phyloP scores from a whole-genome alignment of 192 early-diverging fungal genomes.

The Coemansia sp. region DNA sequence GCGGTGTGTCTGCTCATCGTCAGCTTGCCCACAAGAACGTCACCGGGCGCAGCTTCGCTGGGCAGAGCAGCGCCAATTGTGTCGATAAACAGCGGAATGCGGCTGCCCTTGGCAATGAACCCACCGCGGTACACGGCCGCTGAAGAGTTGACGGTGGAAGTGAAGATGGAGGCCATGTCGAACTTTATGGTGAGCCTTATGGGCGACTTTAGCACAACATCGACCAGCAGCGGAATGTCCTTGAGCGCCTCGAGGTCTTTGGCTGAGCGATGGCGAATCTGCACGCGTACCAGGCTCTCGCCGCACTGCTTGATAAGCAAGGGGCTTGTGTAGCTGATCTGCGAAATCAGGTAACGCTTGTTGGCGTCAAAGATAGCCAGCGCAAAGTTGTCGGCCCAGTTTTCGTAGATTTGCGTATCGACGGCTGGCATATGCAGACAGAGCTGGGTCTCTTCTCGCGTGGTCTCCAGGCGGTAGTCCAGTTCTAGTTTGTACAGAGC shows the following conservation, averaged over 20 bases:
- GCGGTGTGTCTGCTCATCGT: slow-evolving; percentile 43
- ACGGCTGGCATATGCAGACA: slow-evolving; percentile 55
- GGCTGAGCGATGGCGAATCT: slow-evolving; percentile 66
- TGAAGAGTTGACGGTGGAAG: slow-evolving; percentile 55
- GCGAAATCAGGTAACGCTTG: slow-evolving; percentile 65
- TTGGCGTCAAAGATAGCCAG: slow-evolving; percentile 74
- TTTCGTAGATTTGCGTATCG: slow-evolving; percentile 70
- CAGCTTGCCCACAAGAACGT: slow-evolving; percentile 72
- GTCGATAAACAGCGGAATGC: slow-evolving; percentile 44
- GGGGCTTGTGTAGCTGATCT: slow-evolving; percentile 71
- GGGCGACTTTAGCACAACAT: slow-evolving; percentile 59
- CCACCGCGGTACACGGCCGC: slow-evolving; percentile 38
- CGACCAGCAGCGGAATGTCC: slow-evolving; percentile 60
- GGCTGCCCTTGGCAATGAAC: slow-evolving; percentile 58
- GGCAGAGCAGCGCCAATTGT: slow-evolving; percentile 40
- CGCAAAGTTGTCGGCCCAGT: slow-evolving; percentile 64
- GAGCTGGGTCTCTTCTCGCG: slow-evolving; percentile 44
- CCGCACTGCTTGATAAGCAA: slow-evolving; percentile 73
- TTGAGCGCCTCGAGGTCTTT: slow-evolving; percentile 76
- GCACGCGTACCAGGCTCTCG: slow-evolving; percentile 79
- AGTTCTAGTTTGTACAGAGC: slow-evolving; percentile 72
- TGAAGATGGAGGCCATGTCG: slow-evolving; percentile 53
- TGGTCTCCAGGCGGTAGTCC: slow-evolving; percentile 70
- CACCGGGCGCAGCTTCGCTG: slow-evolving; percentile 72
- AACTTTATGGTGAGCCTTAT: slow-evolving; percentile 26